Evolutionary conservation across 495 filamentous ascomycete genomes (phyloP), one percentile per base, ranked within the genome.

Genomic region (Neohortaea acidophila): DNA sequence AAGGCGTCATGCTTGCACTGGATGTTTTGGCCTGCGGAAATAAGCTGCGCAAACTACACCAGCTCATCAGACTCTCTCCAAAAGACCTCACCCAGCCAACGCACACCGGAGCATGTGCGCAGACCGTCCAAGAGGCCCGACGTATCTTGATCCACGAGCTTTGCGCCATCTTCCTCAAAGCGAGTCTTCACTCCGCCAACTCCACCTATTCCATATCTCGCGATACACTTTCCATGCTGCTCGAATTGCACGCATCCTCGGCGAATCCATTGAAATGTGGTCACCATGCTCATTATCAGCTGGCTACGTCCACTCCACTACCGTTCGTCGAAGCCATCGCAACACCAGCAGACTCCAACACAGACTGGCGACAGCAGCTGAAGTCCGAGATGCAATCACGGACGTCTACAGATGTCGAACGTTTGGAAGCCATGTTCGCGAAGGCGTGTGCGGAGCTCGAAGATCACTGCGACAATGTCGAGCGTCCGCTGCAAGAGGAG

Each of bases 401-500:
- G 30, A 35, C 45, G 1, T 35, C 20, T 13, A 9, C 27, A 12
- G 26, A 38, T n/a, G 22, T 39, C 3, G 21, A 36, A n/a, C 17
- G n/a, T 12, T 13, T 48, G 2, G 2, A 15, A 5, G 25, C n/a
- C 10, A 3, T 48, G 3, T 48, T 43, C 23, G 19, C 34, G 11
- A 14, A 38, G 21, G 45, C 40, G 14, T 39, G 34, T 23, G 3
- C 10, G 4, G 45, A 44, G 11, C 30, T 48, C 12, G 45, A 48
- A 36, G 31, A 18, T 0, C 45, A 36, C 28, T 48, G 48, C 27
- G 40, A 58, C 10, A 56, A 59, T 21, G 53, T 60, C 2, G 70
- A 74, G 51, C 53, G 47, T 10, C 71, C 70, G 4, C 46, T 73
- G 6, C 58, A 56, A 13, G 52, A 51, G 11, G 63, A 65, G 24